Percentiles rank a stretch among this genome's conserved stretches.
Evolutionary conservation across 2,329 filamentous ascomycete species (phyloP).

Genomic region (Niveomyces coronatus): DNA sequence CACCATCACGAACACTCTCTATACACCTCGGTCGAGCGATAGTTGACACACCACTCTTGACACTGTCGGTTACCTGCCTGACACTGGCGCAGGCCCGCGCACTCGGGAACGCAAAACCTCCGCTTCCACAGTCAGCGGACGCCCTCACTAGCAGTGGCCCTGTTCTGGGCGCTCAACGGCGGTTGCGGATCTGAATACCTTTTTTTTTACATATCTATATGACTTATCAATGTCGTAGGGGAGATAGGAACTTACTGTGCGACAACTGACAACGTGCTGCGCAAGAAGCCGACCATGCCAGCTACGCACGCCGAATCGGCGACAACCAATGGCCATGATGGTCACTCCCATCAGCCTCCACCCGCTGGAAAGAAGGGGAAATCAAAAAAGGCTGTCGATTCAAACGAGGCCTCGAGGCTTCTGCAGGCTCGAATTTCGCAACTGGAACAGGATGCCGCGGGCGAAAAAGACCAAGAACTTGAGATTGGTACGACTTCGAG

Average conservation of each 20-base stretch:
- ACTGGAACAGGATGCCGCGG: conserved; percentile 83
- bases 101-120: conserved; percentile 5
- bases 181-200: background rate
- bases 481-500: conserved; percentile 68
- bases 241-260: conserved; percentile 8
- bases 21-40: too few relatives aligned
- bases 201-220: background rate
- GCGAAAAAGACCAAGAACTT: conserved; percentile 88
- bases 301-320: conserved; percentile 30
- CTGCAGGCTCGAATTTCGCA: conserved; percentile 91
- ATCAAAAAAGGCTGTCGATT: conserved; percentile 74
- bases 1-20: too few relatives aligned
- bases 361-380: conserved; percentile 65
- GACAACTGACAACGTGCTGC: conserved; percentile 14
- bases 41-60: too few relatives aligned
- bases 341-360: conserved; percentile 26
- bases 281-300: conserved; percentile 22
- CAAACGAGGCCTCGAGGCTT: conserved; percentile 82
- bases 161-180: conserved; percentile 1
- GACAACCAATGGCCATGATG: conserved; percentile 32
- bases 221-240: conserved; percentile 2
- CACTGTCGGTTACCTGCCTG: too few relatives aligned
- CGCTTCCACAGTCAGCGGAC: conserved; percentile 4
- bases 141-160: conserved; percentile 2
- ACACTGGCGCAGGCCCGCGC: too few relatives aligned